Percentiles rank a stretch among this genome's conserved stretches.
Conservation (phyloP, 2,329 filamentous ascomycete species). For the Onygenales sp. region DNA sequence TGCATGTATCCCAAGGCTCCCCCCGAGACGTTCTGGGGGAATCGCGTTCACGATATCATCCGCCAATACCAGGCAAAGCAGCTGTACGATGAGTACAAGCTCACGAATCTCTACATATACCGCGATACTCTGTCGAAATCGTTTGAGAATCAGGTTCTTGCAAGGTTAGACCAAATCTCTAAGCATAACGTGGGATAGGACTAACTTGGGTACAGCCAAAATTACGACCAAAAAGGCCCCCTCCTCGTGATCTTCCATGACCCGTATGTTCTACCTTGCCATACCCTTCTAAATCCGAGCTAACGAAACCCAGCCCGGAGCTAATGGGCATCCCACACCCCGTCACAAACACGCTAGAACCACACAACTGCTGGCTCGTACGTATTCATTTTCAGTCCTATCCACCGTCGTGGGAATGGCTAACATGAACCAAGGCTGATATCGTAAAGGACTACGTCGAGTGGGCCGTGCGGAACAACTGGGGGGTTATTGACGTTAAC, state of each 20-base stretch:
- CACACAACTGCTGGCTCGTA: conserved; percentile 85
- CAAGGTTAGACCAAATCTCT: conserved; percentile 45
- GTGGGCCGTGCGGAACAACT: conserved; percentile 68
- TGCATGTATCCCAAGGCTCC: conserved; percentile 63
- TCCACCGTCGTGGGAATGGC: neutral
- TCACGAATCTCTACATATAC: conserved; percentile 73
- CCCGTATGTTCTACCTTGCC: conserved; percentile 48
- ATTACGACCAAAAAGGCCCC: conserved; percentile 55
- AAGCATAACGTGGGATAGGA: neutral
- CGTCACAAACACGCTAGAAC: conserved; percentile 62
- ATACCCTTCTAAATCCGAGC: conserved; percentile 6
- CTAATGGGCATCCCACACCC: conserved; percentile 58
- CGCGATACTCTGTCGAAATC: conserved; percentile 62
- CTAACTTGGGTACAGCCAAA: conserved; percentile 38
- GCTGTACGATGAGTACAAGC: conserved; percentile 62
- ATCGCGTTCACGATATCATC: conserved; percentile 67
- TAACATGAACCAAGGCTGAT: conserved; percentile 56
- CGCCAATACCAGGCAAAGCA: conserved; percentile 64
- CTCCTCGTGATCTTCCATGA: conserved; percentile 86
- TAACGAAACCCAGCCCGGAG: conserved; percentile 47
- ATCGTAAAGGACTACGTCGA: conserved; percentile 69
- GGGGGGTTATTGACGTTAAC: conserved; percentile 85
- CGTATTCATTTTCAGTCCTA: conserved; percentile 28
- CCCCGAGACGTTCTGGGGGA: conserved; percentile 23
- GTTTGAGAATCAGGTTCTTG: conserved; percentile 78